Conservation (phyloP, 2,329 filamentous ascomycete genomes). For the Fusarium fujikuroi region DNA sequence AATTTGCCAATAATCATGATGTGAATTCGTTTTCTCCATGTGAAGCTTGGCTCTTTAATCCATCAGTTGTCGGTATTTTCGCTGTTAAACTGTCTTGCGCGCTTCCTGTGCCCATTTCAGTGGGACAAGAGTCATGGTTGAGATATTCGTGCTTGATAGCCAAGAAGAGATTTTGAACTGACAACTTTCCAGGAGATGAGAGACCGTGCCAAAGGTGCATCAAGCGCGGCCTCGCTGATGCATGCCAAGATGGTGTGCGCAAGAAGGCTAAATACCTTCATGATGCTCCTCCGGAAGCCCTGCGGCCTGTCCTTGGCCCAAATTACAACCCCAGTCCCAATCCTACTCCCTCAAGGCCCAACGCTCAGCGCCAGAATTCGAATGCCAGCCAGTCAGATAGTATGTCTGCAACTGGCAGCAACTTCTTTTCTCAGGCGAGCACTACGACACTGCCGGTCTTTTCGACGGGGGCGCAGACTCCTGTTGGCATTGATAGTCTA, state of each 20-base stretch:
- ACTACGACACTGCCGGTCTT: slow-evolving; percentile 63
- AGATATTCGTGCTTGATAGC: slow-evolving; percentile 6
- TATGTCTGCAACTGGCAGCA: slow-evolving; percentile 54
- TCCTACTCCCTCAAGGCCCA: slow-evolving; percentile 57
- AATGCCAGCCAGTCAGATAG: slow-evolving; percentile 61
- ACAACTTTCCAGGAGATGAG: slow-evolving; percentile 78
- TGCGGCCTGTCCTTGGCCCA: slow-evolving; percentile 84
- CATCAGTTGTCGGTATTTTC: not conserved
- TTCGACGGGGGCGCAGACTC: slow-evolving; percentile 56
- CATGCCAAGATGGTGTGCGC: slow-evolving; percentile 93
- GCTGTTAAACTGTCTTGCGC: slow-evolving; percentile 2
- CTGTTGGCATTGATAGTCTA: slow-evolving; percentile 60
- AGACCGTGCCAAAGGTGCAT: slow-evolving; percentile 93
- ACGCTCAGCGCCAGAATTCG: slow-evolving; percentile 60
- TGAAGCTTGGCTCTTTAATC: slow-evolving; percentile 27
- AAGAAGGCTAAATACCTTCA: slow-evolving; percentile 99
- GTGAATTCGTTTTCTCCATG: slow-evolving; percentile 5
- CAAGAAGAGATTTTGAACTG: slow-evolving; percentile 24
- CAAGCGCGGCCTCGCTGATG: slow-evolving; percentile 89
- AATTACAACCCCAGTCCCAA: slow-evolving; percentile 70
- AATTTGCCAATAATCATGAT: not conserved
- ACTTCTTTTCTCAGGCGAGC: slow-evolving; percentile 61
- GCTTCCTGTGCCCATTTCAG: not conserved
- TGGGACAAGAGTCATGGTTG: not conserved
- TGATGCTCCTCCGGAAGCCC: slow-evolving; percentile 89